Base-by-base conservation (phyloP, 2,329 filamentous ascomycete genomes). In the Alternaria incomplexa region DNA sequence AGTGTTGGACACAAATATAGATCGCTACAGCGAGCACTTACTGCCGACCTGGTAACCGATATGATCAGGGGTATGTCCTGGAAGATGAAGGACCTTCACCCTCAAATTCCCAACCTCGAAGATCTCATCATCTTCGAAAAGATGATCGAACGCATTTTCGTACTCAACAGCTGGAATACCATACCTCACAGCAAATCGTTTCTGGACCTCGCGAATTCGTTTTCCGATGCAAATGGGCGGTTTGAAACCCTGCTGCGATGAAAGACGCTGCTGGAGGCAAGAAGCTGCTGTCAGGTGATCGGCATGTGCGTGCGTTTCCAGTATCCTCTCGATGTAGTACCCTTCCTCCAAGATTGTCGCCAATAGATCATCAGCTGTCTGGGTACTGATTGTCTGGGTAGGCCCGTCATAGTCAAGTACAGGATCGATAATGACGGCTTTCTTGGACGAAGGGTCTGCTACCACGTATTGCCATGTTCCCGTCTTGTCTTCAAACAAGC, bases 271-370 rank as follows among this genome's bases (percentile, higher is more conserved):
- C 67, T 88, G 86, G 0, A 91, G 81, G 70, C 90, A 90, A 5
- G 82, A 81, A 0, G 88, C 82, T 0, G 88, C 85, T 0, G 87
- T 90, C 0, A 90, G 65, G 62, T 90, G 87, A 58, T 90, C 86
- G 4, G 87, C 87, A 63, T 89, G 86, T 0, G 82, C 84, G 71
- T 91, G 88, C 0, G 89, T 90, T 66, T 91, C 89, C 3, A 90
- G 81, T 17, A 91, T 86, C 44, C 75, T 78, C 1, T 81, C 78
- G 10, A 90, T 71, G 0, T 64, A 81, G 70, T 88, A 89, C 1
- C 78, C 78, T 1, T 85, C 74, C 2, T 83, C 69, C 5, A 71
- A 66, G 7, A 87, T 72, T 0, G 85, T 23, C 0, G 78, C 65
- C 0, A 90, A 77, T 0, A 91, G 65, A 0, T 62, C 47, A 61